Percentiles rank a stretch among this genome's conserved stretches.
Conservation (phyloP, 352 stramenopile species). For the Pseudoperonospora humuli region DNA sequence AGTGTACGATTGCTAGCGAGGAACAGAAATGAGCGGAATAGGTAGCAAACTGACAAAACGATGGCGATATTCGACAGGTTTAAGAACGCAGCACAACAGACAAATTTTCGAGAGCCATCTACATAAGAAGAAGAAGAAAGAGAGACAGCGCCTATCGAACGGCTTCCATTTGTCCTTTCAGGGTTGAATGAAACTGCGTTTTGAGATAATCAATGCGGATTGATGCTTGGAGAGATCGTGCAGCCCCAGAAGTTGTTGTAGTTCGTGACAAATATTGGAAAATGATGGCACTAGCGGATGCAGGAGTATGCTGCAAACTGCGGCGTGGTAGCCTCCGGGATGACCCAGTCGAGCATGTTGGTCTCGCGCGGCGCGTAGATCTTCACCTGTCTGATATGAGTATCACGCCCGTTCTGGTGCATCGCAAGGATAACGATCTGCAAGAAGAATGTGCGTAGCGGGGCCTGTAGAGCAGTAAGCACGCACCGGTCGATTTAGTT, state of each 20-base stretch:
- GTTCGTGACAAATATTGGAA: no score
- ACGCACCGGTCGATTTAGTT: neutral
- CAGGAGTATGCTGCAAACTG: conserved; percentile 63
- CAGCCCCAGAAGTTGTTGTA: no score
- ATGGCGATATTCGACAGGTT: conserved; percentile 23
- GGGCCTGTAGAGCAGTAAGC: conserved; percentile 17
- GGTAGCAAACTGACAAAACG: neutral
- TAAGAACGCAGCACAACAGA: conserved; percentile 36
- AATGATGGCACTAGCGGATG: conserved; percentile 32
- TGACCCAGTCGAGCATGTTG: conserved; percentile 39
- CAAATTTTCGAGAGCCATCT: conserved; percentile 22
- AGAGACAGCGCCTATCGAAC: neutral
- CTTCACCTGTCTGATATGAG: conserved; percentile 92
- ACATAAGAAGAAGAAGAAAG: conserved; percentile 2
- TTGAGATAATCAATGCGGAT: conserved; percentile 12
- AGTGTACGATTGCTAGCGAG: conserved; percentile 33
- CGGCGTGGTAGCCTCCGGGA: conserved; percentile 51
- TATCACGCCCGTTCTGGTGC: conserved; percentile 98
- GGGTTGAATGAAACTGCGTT: conserved; percentile 1
- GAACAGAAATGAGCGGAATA: neutral
- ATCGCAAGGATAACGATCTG: conserved; percentile 95
- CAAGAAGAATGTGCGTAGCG: conserved; percentile 90
- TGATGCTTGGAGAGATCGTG: neutral
- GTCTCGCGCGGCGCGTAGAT: conserved; percentile 79
- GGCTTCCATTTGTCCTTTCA: neutral